Conservation (phyloP, 2,329 filamentous ascomycete species). For the Curvularia lunata region DNA sequence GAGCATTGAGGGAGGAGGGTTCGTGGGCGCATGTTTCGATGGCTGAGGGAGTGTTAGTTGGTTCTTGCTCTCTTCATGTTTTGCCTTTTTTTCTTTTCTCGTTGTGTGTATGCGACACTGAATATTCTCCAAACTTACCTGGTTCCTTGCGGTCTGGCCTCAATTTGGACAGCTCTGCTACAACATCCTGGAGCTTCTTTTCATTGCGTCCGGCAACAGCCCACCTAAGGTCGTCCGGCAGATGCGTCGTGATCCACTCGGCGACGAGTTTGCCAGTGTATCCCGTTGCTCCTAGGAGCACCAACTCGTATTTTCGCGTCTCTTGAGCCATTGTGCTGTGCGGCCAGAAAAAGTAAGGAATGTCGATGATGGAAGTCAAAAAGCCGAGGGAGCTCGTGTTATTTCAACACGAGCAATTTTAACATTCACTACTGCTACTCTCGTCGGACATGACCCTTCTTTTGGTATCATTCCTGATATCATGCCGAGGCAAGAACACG, state of each 20-base stretch:
- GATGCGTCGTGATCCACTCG: slow-evolving; percentile 72
- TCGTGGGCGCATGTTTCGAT: slow-evolving; percentile 53
- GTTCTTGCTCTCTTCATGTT: not conserved
- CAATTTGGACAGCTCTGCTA: slow-evolving; percentile 68
- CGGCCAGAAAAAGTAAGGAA: slow-evolving; percentile 9
- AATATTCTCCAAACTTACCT: slow-evolving; percentile 55
- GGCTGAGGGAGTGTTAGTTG: slow-evolving; percentile 35
- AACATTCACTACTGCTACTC: slow-evolving; percentile 17
- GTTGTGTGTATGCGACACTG: not conserved
- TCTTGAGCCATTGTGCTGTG: slow-evolving; percentile 33
- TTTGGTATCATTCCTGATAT: slow-evolving; percentile 26
- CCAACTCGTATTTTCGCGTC: slow-evolving; percentile 65
- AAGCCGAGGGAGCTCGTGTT: slow-evolving; percentile 2
- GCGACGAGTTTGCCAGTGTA: slow-evolving; percentile 82
- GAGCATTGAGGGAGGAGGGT: slow-evolving; percentile 56
- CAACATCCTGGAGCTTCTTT: slow-evolving; percentile 73
- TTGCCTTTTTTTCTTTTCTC: not conserved
- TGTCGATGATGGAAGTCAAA: not conserved
- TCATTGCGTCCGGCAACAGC: slow-evolving; percentile 84
- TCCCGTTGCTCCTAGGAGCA: slow-evolving; percentile 73
- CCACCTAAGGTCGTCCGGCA: slow-evolving; percentile 83
- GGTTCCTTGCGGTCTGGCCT: slow-evolving; percentile 75
- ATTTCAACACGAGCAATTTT: slow-evolving; percentile 16
- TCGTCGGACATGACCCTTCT: slow-evolving; percentile 30
- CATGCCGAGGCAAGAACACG: slow-evolving; percentile 26